phyloP scores from a whole-genome alignment of 208 protist species.

The Trypanosoma melophagium region DNA sequence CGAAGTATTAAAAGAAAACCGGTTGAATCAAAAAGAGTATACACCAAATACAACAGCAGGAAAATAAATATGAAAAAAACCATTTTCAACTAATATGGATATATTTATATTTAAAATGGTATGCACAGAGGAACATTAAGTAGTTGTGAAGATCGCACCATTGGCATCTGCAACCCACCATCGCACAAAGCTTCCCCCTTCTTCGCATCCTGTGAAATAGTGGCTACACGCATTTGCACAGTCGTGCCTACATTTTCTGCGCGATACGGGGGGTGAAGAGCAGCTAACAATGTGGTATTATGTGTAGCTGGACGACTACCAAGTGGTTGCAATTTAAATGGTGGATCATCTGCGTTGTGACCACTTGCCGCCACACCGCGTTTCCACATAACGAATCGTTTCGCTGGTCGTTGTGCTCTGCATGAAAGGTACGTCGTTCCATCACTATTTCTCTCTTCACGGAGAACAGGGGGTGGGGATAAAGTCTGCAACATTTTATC shows the following conservation, averaged over 20 bases:
- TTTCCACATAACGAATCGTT: constrained; percentile 56
- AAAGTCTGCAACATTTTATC: constrained; percentile 32
- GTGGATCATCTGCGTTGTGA: neutral
- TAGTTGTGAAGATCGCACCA: constrained; percentile 37
- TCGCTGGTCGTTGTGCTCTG: constrained; percentile 48
- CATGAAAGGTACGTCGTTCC: constrained; percentile 57
- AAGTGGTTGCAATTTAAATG: constrained; percentile 7
- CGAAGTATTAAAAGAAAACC: neutral
- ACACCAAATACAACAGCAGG: too few species aligned
- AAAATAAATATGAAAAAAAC: too few species aligned
- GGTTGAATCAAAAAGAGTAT: too few species aligned
- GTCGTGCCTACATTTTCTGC: neutral
- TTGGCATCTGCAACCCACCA: constrained; percentile 45
- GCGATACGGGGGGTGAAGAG: constrained; percentile 34
- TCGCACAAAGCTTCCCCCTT: constrained; percentile 29
- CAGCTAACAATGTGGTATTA: constrained; percentile 45
- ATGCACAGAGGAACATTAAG: constrained; percentile 39
- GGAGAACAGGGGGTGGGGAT: constrained; percentile 37
- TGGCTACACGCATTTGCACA: constrained; percentile 21
- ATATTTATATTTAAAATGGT: constrained; percentile 3
- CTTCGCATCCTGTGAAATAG: constrained; percentile 18
- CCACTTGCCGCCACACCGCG: constrained; percentile 10
- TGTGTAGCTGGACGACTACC: neutral
- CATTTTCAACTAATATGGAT: too few species aligned
- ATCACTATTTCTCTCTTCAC: constrained; percentile 50